Evolutionary conservation across 2,329 filamentous ascomycete genomes (phyloP).

Genomic region (Rutstroemia sp.): DNA sequence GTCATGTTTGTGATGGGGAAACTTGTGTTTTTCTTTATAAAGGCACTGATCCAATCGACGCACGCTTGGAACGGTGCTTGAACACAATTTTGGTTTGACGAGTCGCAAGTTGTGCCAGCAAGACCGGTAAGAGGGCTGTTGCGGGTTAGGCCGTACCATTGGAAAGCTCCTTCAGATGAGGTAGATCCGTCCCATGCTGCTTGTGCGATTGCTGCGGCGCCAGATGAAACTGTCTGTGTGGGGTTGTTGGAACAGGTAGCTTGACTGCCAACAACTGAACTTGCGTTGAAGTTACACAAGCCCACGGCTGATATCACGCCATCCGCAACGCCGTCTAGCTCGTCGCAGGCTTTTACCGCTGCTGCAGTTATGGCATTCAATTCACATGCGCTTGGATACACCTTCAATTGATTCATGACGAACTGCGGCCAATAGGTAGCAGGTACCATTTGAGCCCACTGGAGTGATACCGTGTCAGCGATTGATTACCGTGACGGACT

Average conservation of each 20-base stretch:
- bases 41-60: constrained; percentile 30
- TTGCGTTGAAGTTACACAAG: constrained; percentile 26
- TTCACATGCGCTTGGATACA: neutral
- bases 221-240: neutral
- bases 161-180: neutral
- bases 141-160: neutral
- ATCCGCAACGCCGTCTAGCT: constrained; percentile 40
- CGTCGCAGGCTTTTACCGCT: constrained; percentile 42
- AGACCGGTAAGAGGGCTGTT: neutral
- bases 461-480: too few relatives aligned
- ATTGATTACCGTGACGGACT: too few relatives aligned
- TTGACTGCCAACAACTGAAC: neutral
- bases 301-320: constrained; percentile 35
- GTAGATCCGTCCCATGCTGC: neutral
- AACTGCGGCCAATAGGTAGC: constrained; percentile 16
- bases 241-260: neutral
- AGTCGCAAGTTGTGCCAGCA: neutral
- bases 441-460: too few relatives aligned
- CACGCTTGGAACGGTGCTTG: constrained; percentile 27
- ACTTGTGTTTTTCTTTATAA: constrained; percentile 28
- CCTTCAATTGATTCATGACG: neutral
- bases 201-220: neutral
- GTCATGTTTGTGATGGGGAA: constrained; percentile 13
- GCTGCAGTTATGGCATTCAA: constrained; percentile 20
- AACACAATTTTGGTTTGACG: neutral